Base-by-base conservation (phyloP, 2,329 filamentous ascomycete genomes). In the Xylariaceae sp. region DNA sequence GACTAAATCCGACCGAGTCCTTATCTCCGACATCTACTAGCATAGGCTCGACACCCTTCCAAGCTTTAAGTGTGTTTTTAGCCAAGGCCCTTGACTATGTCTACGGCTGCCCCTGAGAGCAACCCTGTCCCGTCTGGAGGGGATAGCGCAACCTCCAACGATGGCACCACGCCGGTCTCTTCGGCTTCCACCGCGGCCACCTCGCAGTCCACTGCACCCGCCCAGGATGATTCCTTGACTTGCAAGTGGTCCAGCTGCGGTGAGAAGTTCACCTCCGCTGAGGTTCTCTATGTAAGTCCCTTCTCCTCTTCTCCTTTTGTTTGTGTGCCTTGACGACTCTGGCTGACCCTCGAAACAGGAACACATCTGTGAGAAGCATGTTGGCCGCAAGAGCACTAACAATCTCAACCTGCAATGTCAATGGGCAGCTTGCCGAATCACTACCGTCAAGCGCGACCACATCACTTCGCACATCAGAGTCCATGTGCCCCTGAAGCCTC, bases 391-490 rank as follows among this genome's bases (percentile, higher is more conserved):
- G 82, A 96, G 90, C 79, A 99, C 94, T 72, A 97, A 97, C 80
- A 99, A 99, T 77, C 82, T 99, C 71, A 97, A 94, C 76, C 77
- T 99, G 73, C 97, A 92, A 57, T 99, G 94, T 78, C 90, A 95
- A 74, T 99, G 94, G 94, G 94, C 92, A 69, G 89, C 88, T 65
- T 99, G 94, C 79, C 87, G 92, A 64, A 97, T 93, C 18, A 97
- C 92, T 52, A 97, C 93, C 1, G 93, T 97, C 74, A 97, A 99
- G 83, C 91, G 94, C 70, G 94, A 97, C 71, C 94, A 99, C 78
- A 99, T 99, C 76, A 99, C 94, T 54, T 97, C 94, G 54, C 94
- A 99, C 77, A 97, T 99, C 70, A 90, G 94, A 65, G 94, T 97
- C 56, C 94, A 99, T 74, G 93, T 99, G n/a, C 94, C 94, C 0